Conservation (phyloP, 169 alveolate species). For the Plasmodium vivax region DNA sequence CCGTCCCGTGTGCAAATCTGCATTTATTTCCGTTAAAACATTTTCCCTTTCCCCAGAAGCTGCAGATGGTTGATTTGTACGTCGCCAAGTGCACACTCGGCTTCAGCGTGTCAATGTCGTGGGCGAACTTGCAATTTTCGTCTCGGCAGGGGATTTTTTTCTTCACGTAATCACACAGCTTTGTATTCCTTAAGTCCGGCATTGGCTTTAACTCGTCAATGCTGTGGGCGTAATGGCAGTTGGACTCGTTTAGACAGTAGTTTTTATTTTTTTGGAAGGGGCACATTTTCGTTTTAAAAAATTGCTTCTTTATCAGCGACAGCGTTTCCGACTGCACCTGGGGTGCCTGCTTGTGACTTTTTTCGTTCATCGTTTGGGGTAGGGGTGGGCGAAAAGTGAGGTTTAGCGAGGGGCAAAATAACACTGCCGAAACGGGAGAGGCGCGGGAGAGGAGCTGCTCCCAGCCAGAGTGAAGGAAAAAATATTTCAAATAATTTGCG, state of each 20-base stretch:
- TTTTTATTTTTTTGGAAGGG: conserved; percentile 73
- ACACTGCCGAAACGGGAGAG: background rate
- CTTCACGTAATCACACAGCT: conserved; percentile 80
- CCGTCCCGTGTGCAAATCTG: conserved; percentile 82
- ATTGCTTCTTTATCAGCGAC: conserved; percentile 69
- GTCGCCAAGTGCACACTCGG: conserved; percentile 81
- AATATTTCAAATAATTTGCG: conserved; percentile 24
- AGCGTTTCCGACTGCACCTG: conserved; percentile 65
- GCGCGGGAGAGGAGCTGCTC: background rate
- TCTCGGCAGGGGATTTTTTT: conserved; percentile 55
- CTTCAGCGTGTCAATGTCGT: conserved; percentile 74
- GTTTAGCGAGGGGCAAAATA: background rate
- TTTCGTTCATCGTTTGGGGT: conserved; percentile 36
- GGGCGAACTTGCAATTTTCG: conserved; percentile 81
- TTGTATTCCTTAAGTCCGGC: conserved; percentile 81
- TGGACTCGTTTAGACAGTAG: conserved; percentile 72
- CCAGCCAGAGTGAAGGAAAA: background rate
- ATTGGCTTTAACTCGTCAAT: conserved; percentile 78
- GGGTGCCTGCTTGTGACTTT: conserved; percentile 3
- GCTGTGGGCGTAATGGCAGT: conserved; percentile 83
- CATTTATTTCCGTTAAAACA: conserved; percentile 82
- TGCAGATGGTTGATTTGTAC: conserved; percentile 80
- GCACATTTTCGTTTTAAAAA: conserved; percentile 74
- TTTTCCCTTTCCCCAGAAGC: conserved; percentile 82
- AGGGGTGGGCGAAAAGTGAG: background rate